These are phyloP conservation scores for Cercophora scortea DNA, from an alignment of 495 filamentous ascomycete genomes.

Conservation along the genomic window DNA sequence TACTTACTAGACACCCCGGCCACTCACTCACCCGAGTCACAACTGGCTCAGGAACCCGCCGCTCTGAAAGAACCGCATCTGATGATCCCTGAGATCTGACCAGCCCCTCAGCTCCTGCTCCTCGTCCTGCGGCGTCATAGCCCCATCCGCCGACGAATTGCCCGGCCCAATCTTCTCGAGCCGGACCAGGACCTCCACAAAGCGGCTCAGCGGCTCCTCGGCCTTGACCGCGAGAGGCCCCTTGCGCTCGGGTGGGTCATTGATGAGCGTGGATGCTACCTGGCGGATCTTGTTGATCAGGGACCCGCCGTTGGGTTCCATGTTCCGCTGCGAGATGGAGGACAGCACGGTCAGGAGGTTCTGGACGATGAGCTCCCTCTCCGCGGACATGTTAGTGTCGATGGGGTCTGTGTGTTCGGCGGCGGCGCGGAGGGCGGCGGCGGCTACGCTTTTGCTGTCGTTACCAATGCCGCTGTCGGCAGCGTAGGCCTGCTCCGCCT, in stretches of 20 bases:
- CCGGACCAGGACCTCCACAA: conserved; percentile 62
- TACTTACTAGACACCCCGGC: no score
- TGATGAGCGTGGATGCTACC: conserved; percentile 67
- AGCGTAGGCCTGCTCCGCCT: conserved; percentile 10
- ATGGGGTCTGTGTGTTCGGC: conserved; percentile 27
- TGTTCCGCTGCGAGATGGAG: conserved; percentile 67
- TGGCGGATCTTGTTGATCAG: conserved; percentile 66
- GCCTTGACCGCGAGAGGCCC: conserved; percentile 48
- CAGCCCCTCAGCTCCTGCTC: conserved; percentile 65
- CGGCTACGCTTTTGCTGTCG: conserved; percentile 15
- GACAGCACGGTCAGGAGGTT: conserved; percentile 61
- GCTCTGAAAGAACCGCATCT: conserved; percentile 58
- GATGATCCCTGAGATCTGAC: conserved; percentile 67
- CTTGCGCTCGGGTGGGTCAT: conserved; percentile 49
- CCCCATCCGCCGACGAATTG: conserved; percentile 5
- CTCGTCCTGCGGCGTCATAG: conserved; percentile 48
- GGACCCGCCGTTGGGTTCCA: conserved; percentile 73
- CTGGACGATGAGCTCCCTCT: conserved; percentile 69
- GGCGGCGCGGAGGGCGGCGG: conserved; percentile 15
- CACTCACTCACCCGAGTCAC: background rate
- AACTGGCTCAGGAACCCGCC: conserved; percentile 42
- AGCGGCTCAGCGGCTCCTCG: conserved; percentile 57
- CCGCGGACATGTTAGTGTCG: conserved; percentile 50
- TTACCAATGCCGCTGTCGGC: conserved; percentile 3
- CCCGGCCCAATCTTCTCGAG: conserved; percentile 49